A percentile compares a stretch with the other conserved stretches of the same genome.
Conservation (phyloP, 2,329 filamentous ascomycete species). For the Trichophyton equinum region DNA sequence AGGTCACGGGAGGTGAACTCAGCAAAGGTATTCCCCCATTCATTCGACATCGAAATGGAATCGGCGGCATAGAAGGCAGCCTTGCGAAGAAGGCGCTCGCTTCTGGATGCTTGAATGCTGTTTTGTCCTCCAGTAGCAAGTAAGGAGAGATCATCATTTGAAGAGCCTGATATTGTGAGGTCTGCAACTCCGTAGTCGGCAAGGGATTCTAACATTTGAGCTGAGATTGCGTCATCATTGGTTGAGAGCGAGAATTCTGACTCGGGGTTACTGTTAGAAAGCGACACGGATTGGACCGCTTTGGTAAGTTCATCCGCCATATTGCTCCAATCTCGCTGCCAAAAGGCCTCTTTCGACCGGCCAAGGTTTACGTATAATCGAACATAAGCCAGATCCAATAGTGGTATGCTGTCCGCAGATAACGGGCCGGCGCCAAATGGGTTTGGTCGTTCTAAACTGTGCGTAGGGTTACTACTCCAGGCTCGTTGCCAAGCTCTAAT, state of each 20-base stretch:
- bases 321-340: constrained; percentile 84
- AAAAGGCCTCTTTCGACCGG: constrained; percentile 82
- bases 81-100: constrained; percentile 78
- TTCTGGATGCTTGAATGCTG: constrained; percentile 43
- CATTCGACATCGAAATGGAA: constrained; percentile 77
- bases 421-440: constrained; percentile 70
- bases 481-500: constrained; percentile 88
- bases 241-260: constrained; percentile 22
- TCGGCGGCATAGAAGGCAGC: constrained; percentile 94
- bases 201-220: constrained; percentile 24
- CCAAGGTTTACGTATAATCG: constrained; percentile 88
- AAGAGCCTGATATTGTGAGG: constrained; percentile 26
- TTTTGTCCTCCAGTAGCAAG: constrained; percentile 25
- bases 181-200: constrained; percentile 26
- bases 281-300: constrained; percentile 61
- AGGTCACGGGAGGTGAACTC: constrained; percentile 75
- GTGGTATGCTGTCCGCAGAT: constrained; percentile 78
- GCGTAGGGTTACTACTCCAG: constrained; percentile 75
- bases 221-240: constrained; percentile 16
- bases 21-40: constrained; percentile 70
- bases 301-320: constrained; percentile 78
- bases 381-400: constrained; percentile 85
- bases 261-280: constrained; percentile 42
- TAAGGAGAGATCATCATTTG: constrained; percentile 24
- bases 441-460: constrained; percentile 73